Evolutionary conservation across 2,329 filamentous ascomycete species (phyloP), one percentile per base, ranked within the genome.

Genomic region (Thermothelomyces thermophilus): DNA sequence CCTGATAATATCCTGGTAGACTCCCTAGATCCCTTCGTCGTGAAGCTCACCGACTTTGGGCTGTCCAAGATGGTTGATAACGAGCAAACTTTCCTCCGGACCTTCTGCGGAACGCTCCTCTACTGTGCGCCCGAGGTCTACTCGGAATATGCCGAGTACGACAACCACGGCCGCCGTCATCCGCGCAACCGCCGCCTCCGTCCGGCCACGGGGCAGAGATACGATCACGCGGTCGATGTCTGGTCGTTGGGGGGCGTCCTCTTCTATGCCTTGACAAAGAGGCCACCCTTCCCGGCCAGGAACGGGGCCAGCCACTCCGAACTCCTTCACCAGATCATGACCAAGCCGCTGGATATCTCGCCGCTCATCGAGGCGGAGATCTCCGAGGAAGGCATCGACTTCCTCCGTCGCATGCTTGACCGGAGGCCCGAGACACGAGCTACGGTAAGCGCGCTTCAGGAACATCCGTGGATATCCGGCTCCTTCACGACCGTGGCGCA

Each of bases 81-180:
- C 57, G 83, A 90, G 54, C 86, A 95, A 61, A 96, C 91, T 0
- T 96, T 96, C 62, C 72, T 97, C 33, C 89, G 90, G 64, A 98
- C 93, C 0, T 98, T 98, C 62, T 98, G 93, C 64, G 93, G 94
- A 28, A 98, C 93, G 0, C 72, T 98, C 24, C 73, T 98, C 3
- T 98, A 97, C 68, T 97, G 93, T 65, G 93, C 93, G 0, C 93
- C 93, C 0, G 93, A 98, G 63, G 91, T 98, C 2, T 98, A 97
- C 62, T 89, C 86, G 7, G 82, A 84, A 52, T 85, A 78, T 59
- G 66, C 69, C 20, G 77, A 83, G 55, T 84, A 83, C 43, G 86
- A 94, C 60, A 83, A 86, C 59, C 73, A 81, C 42, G 82, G 79
- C n/a, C 77, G 83, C 52, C 73, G 82, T 33, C 76, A 75, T 33